Base-by-base conservation (phyloP, 176 grass and related monocot genomes). In the Triticum timopheevii region DNA sequence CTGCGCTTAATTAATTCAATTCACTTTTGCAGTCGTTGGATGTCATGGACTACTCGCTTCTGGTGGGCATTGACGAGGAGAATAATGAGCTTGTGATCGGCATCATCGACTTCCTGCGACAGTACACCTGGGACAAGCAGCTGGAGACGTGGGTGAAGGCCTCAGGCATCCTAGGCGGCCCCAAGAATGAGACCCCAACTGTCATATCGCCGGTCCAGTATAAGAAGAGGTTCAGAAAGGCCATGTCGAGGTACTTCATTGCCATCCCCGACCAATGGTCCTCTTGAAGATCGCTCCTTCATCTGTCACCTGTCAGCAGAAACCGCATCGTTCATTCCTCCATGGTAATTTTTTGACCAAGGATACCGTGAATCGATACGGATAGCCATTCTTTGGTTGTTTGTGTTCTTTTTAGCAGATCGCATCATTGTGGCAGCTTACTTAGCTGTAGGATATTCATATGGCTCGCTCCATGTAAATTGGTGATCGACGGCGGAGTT, bases 111-210 rank as follows among this genome's bases (percentile, higher is more conserved):
- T 96, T 88, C 90, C 84, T 98, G 80, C 86, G 93, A 16, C 96
- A 95, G 74, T 98, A 98, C 81, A 98, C 93, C 45, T 98, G 93
- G 96, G 96, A 98, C 83, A 96, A 96, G 79, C 96, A 98, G 39
- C 85, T 98, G 25, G 96, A 98, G 82, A 98, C 93, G 10, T 95
- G 92, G 93, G 96, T 98, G 80, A 98, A 98, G 80, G 87, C 96
- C 27, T 87, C 96, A 2, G 96, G 96, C 80, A 96, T 98, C 71
- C 90, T 98, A 20, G 96, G 93, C 0, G 96, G 93, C 15, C 88
- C 92, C 0, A 98, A 92, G 84, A 92, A 98, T 34, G 89, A 89
- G 27, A 45, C 88, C 2, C 96, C 96, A 25, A 98, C 96, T 10
- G 85, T 98, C 22, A 90, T 98, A 72, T 98, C 92, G 23, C 93